Evolutionary conservation across 208 protist species (phyloP).

Genomic region (Leishmania aethiopica): DNA sequence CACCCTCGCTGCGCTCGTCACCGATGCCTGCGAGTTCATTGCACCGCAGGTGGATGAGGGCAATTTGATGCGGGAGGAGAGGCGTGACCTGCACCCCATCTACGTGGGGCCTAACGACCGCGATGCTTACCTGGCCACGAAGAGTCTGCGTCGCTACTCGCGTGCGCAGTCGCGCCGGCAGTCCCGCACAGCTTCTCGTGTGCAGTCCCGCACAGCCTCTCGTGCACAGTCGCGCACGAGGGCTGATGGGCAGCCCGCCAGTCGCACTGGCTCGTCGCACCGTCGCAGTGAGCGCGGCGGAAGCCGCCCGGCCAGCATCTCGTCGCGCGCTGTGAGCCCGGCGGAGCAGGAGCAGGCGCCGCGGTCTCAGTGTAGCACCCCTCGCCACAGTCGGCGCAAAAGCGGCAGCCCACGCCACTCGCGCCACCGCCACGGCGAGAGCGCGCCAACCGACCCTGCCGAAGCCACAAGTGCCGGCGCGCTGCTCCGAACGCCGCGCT

Average conservation of each 20-base stretch:
- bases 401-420: constrained; percentile 14
- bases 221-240: constrained; percentile 4
- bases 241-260: constrained; percentile 21
- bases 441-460: not conserved
- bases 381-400: constrained; percentile 28
- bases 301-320: constrained; percentile 24
- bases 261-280: constrained; percentile 31
- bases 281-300: constrained; percentile 26
- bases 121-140: constrained; percentile 84
- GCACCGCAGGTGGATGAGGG: constrained; percentile 52
- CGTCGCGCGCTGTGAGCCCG: constrained; percentile 26
- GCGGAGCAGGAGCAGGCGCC: constrained; percentile 8
- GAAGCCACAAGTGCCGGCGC: constrained; percentile 7
- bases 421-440: constrained; percentile 20
- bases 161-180: constrained; percentile 77
- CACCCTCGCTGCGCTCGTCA: constrained; percentile 71
- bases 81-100: constrained; percentile 61
- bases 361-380: constrained; percentile 18
- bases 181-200: constrained; percentile 40
- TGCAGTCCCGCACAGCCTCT: not conserved
- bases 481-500: constrained; percentile 2
- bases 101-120: constrained; percentile 88
- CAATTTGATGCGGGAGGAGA: constrained; percentile 66
- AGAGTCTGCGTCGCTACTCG: constrained; percentile 76
- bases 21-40: constrained; percentile 74